Percentiles rank a stretch among this genome's conserved stretches.
phyloP scores from a whole-genome alignment of 139 green algal genomes.

The Zygnema cylindricum region DNA sequence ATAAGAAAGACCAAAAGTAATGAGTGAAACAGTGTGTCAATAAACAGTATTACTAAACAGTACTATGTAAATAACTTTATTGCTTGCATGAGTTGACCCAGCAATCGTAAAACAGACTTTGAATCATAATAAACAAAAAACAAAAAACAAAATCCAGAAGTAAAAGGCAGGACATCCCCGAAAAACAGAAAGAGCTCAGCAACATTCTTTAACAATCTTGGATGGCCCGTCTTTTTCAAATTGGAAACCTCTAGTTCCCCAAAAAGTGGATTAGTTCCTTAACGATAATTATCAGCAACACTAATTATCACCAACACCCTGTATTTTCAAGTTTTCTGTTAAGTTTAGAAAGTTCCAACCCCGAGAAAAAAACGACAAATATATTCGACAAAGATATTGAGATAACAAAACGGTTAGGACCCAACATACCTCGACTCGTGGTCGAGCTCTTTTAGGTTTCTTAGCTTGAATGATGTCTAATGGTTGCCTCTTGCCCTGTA shows the following conservation, averaged over 20 bases:
- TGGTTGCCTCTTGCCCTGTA: background rate
- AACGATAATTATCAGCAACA: too few relatives aligned
- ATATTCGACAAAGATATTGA: background rate
- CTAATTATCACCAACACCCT: too few relatives aligned
- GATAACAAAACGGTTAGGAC: background rate
- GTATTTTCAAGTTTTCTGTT: background rate
- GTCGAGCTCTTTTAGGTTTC: background rate
- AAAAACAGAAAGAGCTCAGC: background rate
- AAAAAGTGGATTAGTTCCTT: background rate
- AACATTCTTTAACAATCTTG: too few relatives aligned
- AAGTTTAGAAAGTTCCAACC: too few relatives aligned
- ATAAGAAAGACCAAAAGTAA: background rate
- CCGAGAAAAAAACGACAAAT: background rate
- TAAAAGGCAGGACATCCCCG: background rate
- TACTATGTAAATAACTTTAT: too few relatives aligned
- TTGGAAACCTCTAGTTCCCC: background rate
- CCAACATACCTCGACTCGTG: background rate
- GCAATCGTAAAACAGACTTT: too few relatives aligned
- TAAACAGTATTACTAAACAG: background rate
- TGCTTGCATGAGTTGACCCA: too few relatives aligned
- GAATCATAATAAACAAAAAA: background rate
- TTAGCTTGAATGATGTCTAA: background rate
- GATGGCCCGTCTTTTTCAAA: background rate
- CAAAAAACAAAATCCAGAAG: background rate
- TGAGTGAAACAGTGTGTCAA: background rate